These are phyloP conservation scores for Phyllosticta paracitricarpa DNA, from an alignment of 2,329 filamentous ascomycete species.

Conservation along the genomic window DNA sequence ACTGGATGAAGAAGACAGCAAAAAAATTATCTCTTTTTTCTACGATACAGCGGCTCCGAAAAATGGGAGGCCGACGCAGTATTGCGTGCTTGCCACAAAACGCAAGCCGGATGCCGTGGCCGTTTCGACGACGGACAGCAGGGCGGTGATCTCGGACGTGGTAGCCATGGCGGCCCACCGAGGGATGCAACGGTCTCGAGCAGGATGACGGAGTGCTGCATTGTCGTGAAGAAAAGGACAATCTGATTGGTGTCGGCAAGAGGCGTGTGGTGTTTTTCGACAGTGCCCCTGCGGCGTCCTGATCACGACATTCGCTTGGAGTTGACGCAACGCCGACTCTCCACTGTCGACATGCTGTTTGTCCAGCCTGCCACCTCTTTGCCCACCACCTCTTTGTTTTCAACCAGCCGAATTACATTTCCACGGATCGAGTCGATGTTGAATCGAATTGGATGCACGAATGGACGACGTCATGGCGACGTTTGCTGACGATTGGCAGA, in stretches of 20 bases:
- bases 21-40: neutral
- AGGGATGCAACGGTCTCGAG: neutral
- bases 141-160: neutral
- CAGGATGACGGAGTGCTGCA: neutral
- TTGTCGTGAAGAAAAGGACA: neutral
- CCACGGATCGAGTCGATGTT: no score
- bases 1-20: neutral
- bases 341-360: neutral
- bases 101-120: neutral
- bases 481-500: no score
- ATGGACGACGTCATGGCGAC: no score
- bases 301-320: conserved; percentile 8
- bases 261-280: neutral
- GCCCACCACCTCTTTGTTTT: no score
- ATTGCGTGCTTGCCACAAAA: conserved; percentile 8
- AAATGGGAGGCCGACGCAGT: neutral
- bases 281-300: conserved; percentile 1
- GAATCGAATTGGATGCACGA: no score
- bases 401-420: no score
- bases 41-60: neutral
- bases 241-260: conserved; percentile 5
- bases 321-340: neutral
- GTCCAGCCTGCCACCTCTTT: neutral
- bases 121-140: neutral
- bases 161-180: neutral